Percentiles rank a stretch among this genome's conserved stretches.
Evolutionary conservation across 148 eudicot genomes (phyloP).

Genomic region (Rhododendron kiyosumense): DNA sequence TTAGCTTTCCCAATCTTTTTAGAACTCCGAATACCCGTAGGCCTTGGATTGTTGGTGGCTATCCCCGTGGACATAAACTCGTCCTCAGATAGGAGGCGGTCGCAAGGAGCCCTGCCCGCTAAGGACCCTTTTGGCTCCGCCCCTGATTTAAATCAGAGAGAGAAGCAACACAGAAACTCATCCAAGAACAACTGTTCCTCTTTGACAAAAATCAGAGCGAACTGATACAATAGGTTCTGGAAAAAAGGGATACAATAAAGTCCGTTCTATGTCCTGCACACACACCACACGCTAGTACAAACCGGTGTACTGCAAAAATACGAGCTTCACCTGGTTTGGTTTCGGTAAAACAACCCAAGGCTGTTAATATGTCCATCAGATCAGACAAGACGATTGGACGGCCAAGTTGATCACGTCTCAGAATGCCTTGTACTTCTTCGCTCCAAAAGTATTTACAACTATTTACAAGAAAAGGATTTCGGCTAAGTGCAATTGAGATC

Average conservation of each 20-base stretch:
- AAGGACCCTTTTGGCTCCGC: too few relatives aligned
- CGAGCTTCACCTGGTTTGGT: conserved; percentile 1
- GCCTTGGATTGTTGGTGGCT: neutral
- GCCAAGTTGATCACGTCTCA: conserved; percentile 7
- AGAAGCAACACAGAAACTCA: too few relatives aligned
- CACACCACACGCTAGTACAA: neutral
- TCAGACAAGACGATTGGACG: conserved; percentile 13
- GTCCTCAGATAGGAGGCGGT: too few relatives aligned
- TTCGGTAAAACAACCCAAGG: neutral
- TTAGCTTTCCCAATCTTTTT: neutral
- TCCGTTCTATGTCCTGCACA: neutral
- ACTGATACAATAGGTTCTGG: neutral
- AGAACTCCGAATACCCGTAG: neutral
- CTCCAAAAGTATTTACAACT: neutral
- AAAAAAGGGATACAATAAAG: neutral
- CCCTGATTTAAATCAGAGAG: too few relatives aligned
- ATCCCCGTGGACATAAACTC: too few relatives aligned
- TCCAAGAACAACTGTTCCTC: neutral
- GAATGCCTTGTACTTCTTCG: neutral
- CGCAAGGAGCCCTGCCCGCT: too few relatives aligned
- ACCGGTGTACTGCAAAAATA: conserved; percentile 2
- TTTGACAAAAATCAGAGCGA: neutral
- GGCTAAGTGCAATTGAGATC: neutral
- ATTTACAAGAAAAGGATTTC: neutral
- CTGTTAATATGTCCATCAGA: neutral